These are phyloP conservation scores for Leersia perrieri DNA, from an alignment of 176 grass and related monocot species.

Conservation along the genomic window DNA sequence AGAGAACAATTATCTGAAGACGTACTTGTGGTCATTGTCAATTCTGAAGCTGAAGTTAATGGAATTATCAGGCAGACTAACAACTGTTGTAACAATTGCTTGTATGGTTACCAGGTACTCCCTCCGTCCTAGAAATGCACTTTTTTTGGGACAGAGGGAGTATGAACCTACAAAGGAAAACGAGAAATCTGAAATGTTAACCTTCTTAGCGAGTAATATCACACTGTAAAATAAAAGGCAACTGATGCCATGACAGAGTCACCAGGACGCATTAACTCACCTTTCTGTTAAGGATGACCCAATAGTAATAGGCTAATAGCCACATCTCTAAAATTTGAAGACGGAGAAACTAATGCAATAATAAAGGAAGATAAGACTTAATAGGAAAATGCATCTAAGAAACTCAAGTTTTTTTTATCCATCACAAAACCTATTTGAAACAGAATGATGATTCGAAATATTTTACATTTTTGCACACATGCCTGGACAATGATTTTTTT, in stretches of 20 bases:
- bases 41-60: background rate
- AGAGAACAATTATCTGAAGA: background rate
- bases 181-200: background rate
- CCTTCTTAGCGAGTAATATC: background rate
- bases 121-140: too few relatives aligned
- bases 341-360: background rate
- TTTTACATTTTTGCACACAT: background rate
- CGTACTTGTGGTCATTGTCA: background rate
- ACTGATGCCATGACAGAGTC: background rate
- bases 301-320: background rate
- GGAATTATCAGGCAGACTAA: background rate
- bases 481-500: background rate
- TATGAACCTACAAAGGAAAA: background rate
- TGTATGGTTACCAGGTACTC: background rate
- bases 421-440: background rate
- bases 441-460: slow-evolving; percentile 9
- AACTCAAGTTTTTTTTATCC: background rate
- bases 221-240: slow-evolving; percentile 16
- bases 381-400: background rate
- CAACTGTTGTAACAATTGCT: background rate
- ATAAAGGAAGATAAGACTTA: background rate
- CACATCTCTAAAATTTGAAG: background rate
- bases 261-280: slow-evolving; percentile 17
- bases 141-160: too few relatives aligned
- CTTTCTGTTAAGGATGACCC: too few relatives aligned